Base-by-base conservation (phyloP, 768 basidiomycete genomes). In the Phylloporus sp. region DNA sequence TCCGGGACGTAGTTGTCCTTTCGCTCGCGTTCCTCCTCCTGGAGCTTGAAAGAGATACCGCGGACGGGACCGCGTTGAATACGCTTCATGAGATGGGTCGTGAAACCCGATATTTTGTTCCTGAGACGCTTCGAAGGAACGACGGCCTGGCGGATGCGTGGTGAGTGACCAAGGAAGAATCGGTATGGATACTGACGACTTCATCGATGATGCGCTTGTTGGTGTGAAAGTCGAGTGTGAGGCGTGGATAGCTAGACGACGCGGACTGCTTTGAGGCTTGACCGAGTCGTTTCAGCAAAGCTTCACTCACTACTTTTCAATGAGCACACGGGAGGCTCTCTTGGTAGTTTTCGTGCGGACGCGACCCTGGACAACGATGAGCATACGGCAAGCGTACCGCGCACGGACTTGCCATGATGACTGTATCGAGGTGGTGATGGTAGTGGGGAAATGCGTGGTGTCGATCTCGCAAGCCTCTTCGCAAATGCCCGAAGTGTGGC, bases 331-430 rank as follows among this genome's bases (percentile, higher is more conserved):
- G 57, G 94, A 97, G 65, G 96, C 95, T 76, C 94, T 90, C 81
- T 99, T 99, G 68, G 94, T 95, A 56, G 96, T 99, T 78, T 99
- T 99, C 64, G 96, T 99, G 69, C 96, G 90, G 75, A 99, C 95
- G 66, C 96, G 93, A 71, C 96, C 96, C 96, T 97, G 67, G 1
- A 17, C 31, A 5, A 44, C 15, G 6, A 34, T 52, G 0, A 64
- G 51, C 46, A 44, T 18, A 28, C 37, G 23, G 7, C 47, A 37
- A 60, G 55, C 45, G 53, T 15, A 46, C 35, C 4, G 14, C 5
- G 9, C 10, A 27, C 14, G 49, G 44, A 7, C 28, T 6, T 49
- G 82, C 82, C 82, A 84, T 84, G 56, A 61, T 77, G 73, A 57
- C 38, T 43, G 29, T 17, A 59, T 61, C 49, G 58, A 56, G 57